Base-by-base conservation (phyloP, 1,139 yeast species). In the Hemisphaericaspora xylanilytica region DNA sequence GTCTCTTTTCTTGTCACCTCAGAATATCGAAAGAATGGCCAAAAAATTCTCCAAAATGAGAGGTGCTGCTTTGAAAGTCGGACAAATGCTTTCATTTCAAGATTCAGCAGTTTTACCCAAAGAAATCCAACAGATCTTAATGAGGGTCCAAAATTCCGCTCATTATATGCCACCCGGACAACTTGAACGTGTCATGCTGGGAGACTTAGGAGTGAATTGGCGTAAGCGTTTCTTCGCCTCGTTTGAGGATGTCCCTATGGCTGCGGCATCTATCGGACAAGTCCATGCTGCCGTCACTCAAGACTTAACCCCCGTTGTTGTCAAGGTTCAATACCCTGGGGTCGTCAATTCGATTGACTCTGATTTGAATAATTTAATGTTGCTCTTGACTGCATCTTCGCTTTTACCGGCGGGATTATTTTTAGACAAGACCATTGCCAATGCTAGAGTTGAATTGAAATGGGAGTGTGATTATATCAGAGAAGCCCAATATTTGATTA, bases 191-290 rank as follows among this genome's bases (percentile, higher is more conserved):
- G 90, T 88, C 4, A 76, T 92, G 80, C 60, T 71, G 10, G 61
- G 67, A 13, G 94, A 89, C 47, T 73, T 92, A 44, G 97, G 97
- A 12, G 67, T 61, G 11, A 71, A 78, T 45, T 92, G 99, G 99
- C 75, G 89, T 47, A 61, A 67, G 10, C 72, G 81, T 28, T 59
- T 68, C 36, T 92, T 87, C 56, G 66, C 83, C 9, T 67, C 78
- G 3, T 92, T 94, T 63, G 88, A 88, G 41, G 95, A 86, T 50
- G 73, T 85, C 18, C 98, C 99, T 2, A 78, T 92, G 43, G 98
- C 98, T 1, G 97, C 98, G 3, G 98, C 98, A 1, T 87, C 96
- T 3, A 92, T 92, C 51, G 97, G 98, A 3, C 97, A 92, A 61
- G 98, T 92, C 3, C 98, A 92, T 62, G 74, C 73, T 34, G 98